phyloP scores from a whole-genome alignment of 2,329 filamentous ascomycete species.

The Ophiostoma sp. region DNA sequence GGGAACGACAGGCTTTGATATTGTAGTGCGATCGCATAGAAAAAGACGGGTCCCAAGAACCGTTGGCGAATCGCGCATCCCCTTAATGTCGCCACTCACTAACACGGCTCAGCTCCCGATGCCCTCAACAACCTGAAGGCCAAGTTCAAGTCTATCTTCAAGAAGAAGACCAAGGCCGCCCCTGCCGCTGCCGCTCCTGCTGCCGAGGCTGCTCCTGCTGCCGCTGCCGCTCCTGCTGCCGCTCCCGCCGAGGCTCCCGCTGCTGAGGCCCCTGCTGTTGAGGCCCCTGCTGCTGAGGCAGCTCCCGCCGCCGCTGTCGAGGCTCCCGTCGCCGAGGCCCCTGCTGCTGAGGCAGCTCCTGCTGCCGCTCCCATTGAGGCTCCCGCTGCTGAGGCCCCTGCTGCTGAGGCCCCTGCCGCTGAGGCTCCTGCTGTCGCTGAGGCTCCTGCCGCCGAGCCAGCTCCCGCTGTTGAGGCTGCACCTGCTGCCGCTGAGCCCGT shows the following conservation, averaged over 20 bases:
- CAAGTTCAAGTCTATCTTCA: constrained; percentile 52
- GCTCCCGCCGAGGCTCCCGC: constrained; percentile 22
- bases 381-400: constrained; percentile 28
- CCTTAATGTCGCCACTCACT: constrained; percentile 15
- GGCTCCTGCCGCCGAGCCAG: constrained; percentile 28
- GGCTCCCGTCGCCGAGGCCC: constrained; percentile 29
- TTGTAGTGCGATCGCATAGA: not conserved
- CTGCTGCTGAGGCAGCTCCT: constrained; percentile 25
- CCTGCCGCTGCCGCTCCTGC: constrained; percentile 25
- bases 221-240: constrained; percentile 22
- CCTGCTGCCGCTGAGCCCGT: constrained; percentile 29
- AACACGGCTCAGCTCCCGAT: constrained; percentile 39
- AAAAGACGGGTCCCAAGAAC: not conserved
- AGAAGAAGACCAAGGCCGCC: constrained; percentile 38
- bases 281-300: constrained; percentile 18
- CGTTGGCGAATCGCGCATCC: not conserved
- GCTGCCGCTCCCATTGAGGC: constrained; percentile 5
- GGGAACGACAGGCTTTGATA: not conserved
- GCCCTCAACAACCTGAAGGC: constrained; percentile 52
- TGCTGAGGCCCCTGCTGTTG: constrained; percentile 27
- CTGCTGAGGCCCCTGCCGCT: constrained; percentile 28
- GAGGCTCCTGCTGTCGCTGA: constrained; percentile 29
- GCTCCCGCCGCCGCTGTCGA: constrained; percentile 25
- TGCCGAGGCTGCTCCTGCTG: constrained; percentile 27
- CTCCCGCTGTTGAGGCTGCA: constrained; percentile 14